A percentile compares a stretch with the other conserved stretches of the same genome.
These are phyloP conservation scores for Gelatoporia subvermispora DNA, from an alignment of 768 basidiomycete genomes.

Conservation along the genomic window DNA sequence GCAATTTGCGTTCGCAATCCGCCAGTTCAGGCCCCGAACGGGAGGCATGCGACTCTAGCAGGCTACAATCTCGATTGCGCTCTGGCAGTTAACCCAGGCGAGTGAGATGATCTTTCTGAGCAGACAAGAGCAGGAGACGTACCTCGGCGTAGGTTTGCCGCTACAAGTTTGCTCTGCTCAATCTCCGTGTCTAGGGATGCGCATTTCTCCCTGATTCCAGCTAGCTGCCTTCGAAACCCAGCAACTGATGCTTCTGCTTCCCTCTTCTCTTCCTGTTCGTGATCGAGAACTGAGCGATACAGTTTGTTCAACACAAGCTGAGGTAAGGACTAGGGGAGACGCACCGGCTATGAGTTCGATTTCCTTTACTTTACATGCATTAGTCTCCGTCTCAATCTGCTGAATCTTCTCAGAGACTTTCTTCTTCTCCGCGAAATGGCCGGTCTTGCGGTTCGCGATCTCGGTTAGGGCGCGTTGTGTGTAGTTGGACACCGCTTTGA, in stretches of 20 bases:
- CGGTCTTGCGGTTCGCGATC: slow-evolving; percentile 61
- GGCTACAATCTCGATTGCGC: slow-evolving; percentile 58
- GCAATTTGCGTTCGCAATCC: slow-evolving; percentile 51
- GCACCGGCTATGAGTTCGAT: slow-evolving; percentile 75
- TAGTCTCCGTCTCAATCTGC: slow-evolving; percentile 63
- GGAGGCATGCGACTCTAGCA: slow-evolving; percentile 49
- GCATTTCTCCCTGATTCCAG: slow-evolving; percentile 55
- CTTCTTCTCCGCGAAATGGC: slow-evolving; percentile 60
- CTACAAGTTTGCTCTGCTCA: slow-evolving; percentile 61
- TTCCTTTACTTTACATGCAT: slow-evolving; percentile 72
- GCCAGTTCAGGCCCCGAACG: slow-evolving; percentile 50
- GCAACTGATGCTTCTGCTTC: slow-evolving; percentile 60
- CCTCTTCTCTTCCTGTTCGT: slow-evolving; percentile 69
- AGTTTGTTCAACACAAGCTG: too few species aligned
- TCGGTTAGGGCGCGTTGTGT: slow-evolving; percentile 65
- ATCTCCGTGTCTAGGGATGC: slow-evolving; percentile 62
- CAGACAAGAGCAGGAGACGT: slow-evolving; percentile 9
- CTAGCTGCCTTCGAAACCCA: slow-evolving; percentile 61
- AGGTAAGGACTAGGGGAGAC: slow-evolving; percentile 20
- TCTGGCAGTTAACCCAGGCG: slow-evolving; percentile 37
- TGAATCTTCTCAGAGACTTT: slow-evolving; percentile 55
- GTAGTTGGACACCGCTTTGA: slow-evolving; percentile 68
- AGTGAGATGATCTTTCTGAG: background rate
- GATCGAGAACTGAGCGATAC: slow-evolving; percentile 52
- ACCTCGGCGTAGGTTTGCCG: slow-evolving; percentile 65